Evolutionary conservation across 352 stramenopile genomes (phyloP), one percentile per base, ranked within the genome.

Genomic region (Phytophthora sansomeana): DNA sequence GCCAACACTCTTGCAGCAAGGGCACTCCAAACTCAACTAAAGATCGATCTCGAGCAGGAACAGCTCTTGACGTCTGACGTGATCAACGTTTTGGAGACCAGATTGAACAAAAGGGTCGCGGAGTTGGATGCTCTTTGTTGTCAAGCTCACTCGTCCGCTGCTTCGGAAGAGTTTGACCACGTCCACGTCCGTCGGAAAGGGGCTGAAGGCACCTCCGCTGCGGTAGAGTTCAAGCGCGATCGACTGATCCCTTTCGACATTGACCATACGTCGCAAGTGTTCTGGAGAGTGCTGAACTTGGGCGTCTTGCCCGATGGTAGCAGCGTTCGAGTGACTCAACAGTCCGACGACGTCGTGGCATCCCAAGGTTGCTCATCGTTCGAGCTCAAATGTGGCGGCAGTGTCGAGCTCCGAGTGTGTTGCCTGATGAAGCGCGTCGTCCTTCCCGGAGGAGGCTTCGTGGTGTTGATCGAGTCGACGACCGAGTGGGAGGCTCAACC

Each of bases 221-320:
- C 24, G 6, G 33, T 72, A 2, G 63, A 72, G 16, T 62, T 67
- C 56, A 61, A 53, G 28, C 63, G 56, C 16, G 56, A 55, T 43
- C 49, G 49, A 4, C 4, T 67, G 0, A 30, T 72, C 19, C 63
- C 63, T 6, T 72, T 72, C 30, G 36, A 50, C 21, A 44, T 36
- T 1, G 50, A 54, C 1, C 29, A n/a, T 5, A 57, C 57, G 14
- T 62, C 49, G 17, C n/a, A 26, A 5, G 57, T 35, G 10, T 35
- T 65, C 14, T 67, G 63, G 57, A 39, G n/a, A 1, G 19, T 67
- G 8, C 62, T 67, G 49, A n/a, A 54, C 11, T 39, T 59, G 24
- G 63, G 55, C 1, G 56, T 21, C 4, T 48, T 56, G 14, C 29
- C 28, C 2, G 50, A 62, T 8, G 35, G 60, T 6, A 30, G 39